Base-by-base conservation (phyloP, 2,329 filamentous ascomycete genomes). In the Aspergillus fumigatus region DNA sequence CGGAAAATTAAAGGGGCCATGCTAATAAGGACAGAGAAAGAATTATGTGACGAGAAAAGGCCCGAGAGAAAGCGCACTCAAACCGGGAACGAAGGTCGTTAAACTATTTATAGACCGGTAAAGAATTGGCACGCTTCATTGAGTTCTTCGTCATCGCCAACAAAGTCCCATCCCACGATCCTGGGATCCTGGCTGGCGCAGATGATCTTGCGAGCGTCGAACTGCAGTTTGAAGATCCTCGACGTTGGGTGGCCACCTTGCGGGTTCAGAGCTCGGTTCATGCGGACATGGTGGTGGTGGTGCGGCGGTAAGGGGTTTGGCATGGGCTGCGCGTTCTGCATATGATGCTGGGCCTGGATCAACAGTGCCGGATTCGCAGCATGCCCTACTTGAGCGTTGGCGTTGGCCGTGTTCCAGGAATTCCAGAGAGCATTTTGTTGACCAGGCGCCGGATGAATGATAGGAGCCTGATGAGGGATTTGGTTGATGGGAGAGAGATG, bases 151-250 rank as follows among this genome's bases (percentile, higher is more conserved):
- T 99, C 92, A 4, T 85, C 88, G 64, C 92, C 90, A 57, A 92
- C 94, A 80, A 97, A 99, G 73, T 99, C 94, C 94, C 94, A 99
- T 0, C 92, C 94, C 0, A 97, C 91, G 68, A 99, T 97, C 17
- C 88, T 86, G 41, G 87, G 87, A 55, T 94, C 91, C 72, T 97
- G 92, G 62, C 89, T 94, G 71, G 93, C 97, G 77, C 92, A 97
- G 54, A 99, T 88, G 64, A 99, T 95, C 65, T 92, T 87, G 23
- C 92, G 84, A 0, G 92, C 90, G 70, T 99, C 94, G 65, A 97
- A 99, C 72, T 99, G 94, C 38, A 97, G 80, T 75, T 99, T 99
- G 80, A 97, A 99, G 3, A 99, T 89, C 25, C 94, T 75, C 10
- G 84, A 81, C 38, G 80, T 80, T 21, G 72, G 68, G 29, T 60